A percentile compares a stretch with the other conserved stretches of the same genome.
Conservation (phyloP, 768 basidiomycete species). For the Amanita pseudoporphyria region DNA sequence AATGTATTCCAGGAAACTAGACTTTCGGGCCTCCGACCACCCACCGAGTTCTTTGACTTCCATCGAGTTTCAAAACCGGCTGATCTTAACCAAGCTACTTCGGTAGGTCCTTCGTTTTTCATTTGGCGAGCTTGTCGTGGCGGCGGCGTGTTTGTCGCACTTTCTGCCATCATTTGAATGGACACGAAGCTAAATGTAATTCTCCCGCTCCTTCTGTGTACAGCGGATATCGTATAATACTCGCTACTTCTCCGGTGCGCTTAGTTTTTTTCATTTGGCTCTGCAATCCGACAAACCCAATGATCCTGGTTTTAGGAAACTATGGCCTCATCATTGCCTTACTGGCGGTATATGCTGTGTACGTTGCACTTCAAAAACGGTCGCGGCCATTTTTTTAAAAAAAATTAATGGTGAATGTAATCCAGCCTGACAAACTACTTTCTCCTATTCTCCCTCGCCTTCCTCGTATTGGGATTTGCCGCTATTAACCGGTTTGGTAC, state of each 20-base stretch:
- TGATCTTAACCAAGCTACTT: conserved; percentile 70
- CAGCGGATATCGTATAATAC: conserved; percentile 95
- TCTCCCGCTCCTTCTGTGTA: conserved; percentile 4
- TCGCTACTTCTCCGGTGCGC: conserved; percentile 70
- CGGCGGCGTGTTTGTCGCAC: conserved; percentile 1
- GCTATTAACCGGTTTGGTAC: conserved; percentile 85
- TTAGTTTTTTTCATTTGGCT: background rate
- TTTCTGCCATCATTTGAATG: background rate
- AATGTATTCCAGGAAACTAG: conserved; percentile 53
- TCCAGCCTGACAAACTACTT: conserved; percentile 70
- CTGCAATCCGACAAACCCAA: background rate
- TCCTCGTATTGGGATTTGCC: conserved; percentile 88
- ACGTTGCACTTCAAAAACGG: conserved; percentile 12
- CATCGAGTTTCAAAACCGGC: conserved; percentile 79
- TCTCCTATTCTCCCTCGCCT: conserved; percentile 73
- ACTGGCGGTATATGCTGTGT: conserved; percentile 85
- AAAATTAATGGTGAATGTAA: background rate
- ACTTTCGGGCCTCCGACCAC: conserved; percentile 64
- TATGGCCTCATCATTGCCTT: conserved; percentile 72
- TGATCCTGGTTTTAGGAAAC: conserved; percentile 48
- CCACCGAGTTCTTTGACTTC: conserved; percentile 74
- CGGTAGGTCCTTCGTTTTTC: conserved; percentile 34
- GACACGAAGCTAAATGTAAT: conserved; percentile 1
- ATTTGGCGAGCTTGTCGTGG: conserved; percentile 3
- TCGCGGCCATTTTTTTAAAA: background rate